Evolutionary conservation across 169 alveolate genomes (phyloP).

Genomic region (Babesia sp.): DNA sequence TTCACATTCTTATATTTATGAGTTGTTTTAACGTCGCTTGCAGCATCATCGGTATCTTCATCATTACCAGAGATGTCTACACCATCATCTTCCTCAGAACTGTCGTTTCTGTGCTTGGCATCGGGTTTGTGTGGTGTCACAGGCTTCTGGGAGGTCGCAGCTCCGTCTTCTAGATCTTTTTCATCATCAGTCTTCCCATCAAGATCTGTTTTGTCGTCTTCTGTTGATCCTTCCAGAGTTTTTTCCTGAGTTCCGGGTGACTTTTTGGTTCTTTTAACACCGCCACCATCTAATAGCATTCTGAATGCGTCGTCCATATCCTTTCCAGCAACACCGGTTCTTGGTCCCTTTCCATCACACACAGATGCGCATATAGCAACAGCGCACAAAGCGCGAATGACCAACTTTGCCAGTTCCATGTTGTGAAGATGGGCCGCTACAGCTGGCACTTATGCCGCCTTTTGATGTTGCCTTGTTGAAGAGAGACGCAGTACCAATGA

Average conservation of each 20-base stretch:
- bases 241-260: background rate
- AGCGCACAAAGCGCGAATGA: background rate
- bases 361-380: background rate
- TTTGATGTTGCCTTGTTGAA: too few species aligned
- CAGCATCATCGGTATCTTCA: background rate
- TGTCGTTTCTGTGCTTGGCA: background rate
- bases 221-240: background rate
- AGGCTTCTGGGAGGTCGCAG: too few species aligned
- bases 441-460: background rate
- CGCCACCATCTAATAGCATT: background rate
- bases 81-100: background rate
- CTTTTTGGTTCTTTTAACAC: background rate
- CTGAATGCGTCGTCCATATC: conserved; percentile 6
- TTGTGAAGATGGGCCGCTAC: background rate
- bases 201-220: background rate
- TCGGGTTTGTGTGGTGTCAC: too few species aligned
- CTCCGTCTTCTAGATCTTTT: too few species aligned
- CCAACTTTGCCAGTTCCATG: background rate
- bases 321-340: background rate
- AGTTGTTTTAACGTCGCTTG: too few species aligned
- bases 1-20: too few species aligned
- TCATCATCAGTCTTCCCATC: background rate
- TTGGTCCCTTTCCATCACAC: background rate
- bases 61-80: background rate
- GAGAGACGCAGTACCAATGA: too few species aligned